phyloP scores from a whole-genome alignment of 2,329 filamentous ascomycete genomes.

The Alternaria consortialis region DNA sequence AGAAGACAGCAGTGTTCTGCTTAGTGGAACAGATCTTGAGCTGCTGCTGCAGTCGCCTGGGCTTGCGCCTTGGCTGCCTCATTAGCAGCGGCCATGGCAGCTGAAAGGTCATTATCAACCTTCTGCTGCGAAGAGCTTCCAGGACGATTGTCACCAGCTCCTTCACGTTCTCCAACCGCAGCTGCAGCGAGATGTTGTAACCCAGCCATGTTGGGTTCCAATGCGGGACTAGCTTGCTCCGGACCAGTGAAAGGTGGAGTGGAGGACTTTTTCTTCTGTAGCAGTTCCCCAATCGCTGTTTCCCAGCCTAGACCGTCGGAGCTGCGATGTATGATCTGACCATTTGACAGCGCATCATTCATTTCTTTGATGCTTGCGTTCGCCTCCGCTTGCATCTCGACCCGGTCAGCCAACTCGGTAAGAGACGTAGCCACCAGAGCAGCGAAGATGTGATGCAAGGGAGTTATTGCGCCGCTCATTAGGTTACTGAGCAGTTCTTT shows the following conservation, averaged over 20 bases:
- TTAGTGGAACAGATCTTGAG: constrained; percentile 28
- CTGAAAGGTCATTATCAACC: constrained; percentile 47
- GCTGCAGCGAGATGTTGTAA: constrained; percentile 52
- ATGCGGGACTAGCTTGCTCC: constrained; percentile 38
- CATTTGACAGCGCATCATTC: constrained; percentile 43
- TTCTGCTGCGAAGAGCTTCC: constrained; percentile 28
- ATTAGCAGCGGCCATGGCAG: constrained; percentile 49
- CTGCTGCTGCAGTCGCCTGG: constrained; percentile 47
- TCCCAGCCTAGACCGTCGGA: constrained; percentile 48
- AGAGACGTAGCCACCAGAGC: constrained; percentile 48
- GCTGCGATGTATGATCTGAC: constrained; percentile 44
- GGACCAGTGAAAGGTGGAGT: constrained; percentile 27
- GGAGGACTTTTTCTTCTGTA: constrained; percentile 42
- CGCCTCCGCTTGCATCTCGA: constrained; percentile 49
- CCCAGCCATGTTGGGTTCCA: constrained; percentile 50
- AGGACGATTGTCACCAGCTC: constrained; percentile 18
- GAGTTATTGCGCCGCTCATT: constrained; percentile 37
- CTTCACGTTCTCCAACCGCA: constrained; percentile 50
- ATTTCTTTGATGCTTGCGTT: constrained; percentile 50
- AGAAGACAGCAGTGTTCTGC: background rate
- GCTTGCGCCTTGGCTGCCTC: constrained; percentile 30
- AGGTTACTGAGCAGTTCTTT: constrained; percentile 44
- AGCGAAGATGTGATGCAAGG: constrained; percentile 49
- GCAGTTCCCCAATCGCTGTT: constrained; percentile 41
- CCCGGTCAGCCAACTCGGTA: constrained; percentile 45